phyloP scores from a whole-genome alignment of 495 filamentous ascomycete species.

The Penicillium goetzii region DNA sequence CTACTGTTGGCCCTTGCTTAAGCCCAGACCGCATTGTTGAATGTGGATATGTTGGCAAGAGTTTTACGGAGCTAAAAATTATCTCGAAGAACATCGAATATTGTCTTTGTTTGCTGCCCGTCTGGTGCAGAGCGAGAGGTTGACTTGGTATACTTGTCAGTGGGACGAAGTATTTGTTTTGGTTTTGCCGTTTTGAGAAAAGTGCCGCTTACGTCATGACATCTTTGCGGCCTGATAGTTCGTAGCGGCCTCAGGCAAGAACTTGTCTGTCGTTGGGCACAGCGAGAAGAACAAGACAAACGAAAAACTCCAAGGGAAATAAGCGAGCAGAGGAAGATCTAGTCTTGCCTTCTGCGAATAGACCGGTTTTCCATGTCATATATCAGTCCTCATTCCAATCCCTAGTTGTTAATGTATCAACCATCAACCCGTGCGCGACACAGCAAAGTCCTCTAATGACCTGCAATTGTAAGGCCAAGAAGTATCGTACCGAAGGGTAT shows the following conservation, averaged over 20 bases:
- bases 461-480: background rate
- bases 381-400: background rate
- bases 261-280: background rate
- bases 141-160: conserved; percentile 6
- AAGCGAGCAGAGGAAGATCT: background rate
- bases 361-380: background rate
- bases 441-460: background rate
- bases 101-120: background rate
- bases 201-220: conserved; percentile 12
- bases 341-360: background rate
- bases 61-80: background rate
- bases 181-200: conserved; percentile 34
- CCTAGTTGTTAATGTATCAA: background rate
- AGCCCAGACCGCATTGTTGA: background rate
- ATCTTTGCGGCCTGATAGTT: background rate
- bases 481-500: background rate
- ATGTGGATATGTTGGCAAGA: background rate
- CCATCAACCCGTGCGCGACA: background rate
- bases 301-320: background rate
- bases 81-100: too few relatives aligned
- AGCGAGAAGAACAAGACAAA: background rate
- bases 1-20: background rate
- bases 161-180: conserved; percentile 40
- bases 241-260: conserved; percentile 15
- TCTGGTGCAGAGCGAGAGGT: background rate